phyloP scores from a whole-genome alignment of 306 rosid genomes.

The Cicer cuneatum region DNA sequence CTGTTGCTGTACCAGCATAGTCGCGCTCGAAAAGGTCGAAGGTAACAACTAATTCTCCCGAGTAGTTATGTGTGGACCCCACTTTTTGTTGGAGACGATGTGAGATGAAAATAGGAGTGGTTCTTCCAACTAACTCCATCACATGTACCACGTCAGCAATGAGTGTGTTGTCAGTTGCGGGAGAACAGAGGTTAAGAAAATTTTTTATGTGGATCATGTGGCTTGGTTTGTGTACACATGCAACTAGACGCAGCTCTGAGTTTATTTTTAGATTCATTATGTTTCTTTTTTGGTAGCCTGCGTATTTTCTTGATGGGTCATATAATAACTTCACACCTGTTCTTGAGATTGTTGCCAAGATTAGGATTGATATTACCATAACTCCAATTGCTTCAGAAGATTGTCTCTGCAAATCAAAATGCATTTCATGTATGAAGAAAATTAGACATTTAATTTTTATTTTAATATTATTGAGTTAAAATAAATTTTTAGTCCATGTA shows the following conservation, averaged over 20 bases:
- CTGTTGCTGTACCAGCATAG: conserved; percentile 19
- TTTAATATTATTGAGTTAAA: no score
- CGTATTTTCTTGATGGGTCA: conserved; percentile 57
- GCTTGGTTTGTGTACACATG: conserved; percentile 48
- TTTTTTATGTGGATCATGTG: conserved; percentile 43
- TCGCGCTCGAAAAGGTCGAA: conserved; percentile 47
- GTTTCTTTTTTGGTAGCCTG: conserved; percentile 51
- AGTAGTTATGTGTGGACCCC: conserved; percentile 31
- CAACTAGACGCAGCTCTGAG: conserved; percentile 47
- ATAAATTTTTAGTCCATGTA: no score
- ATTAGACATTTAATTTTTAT: no score
- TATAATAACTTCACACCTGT: conserved; percentile 45
- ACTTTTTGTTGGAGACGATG: conserved; percentile 43
- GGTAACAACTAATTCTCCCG: conserved; percentile 42
- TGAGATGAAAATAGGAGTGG: conserved; percentile 50
- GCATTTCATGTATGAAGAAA: no score
- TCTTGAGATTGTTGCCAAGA: conserved; percentile 40
- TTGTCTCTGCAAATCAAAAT: conserved; percentile 29
- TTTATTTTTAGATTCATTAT: conserved; percentile 39
- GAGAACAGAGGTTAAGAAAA: conserved; percentile 45
- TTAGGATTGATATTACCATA: neutral
- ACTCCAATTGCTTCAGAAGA: neutral
- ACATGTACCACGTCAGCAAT: conserved; percentile 51
- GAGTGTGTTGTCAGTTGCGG: conserved; percentile 30
- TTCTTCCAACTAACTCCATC: conserved; percentile 52